phyloP scores from a whole-genome alignment of 805 yeast species.

The Saturnispora galanensis region DNA sequence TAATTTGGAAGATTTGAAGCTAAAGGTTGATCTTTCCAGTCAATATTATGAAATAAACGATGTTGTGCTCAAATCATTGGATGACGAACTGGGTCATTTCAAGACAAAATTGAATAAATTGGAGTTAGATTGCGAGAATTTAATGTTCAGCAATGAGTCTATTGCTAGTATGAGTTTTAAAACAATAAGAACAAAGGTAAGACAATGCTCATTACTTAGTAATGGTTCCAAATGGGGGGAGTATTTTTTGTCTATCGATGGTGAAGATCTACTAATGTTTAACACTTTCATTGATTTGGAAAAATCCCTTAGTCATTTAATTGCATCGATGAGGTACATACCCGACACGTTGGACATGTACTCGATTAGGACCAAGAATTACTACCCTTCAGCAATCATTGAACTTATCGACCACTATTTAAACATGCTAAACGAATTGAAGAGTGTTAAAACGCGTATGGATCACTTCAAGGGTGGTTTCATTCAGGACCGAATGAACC shows the following conservation, averaged over 20 bases:
- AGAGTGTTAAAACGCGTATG: conserved; percentile 32
- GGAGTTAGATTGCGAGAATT: conserved; percentile 19
- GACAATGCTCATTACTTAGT: conserved; percentile 1
- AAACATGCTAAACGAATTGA: conserved; percentile 31
- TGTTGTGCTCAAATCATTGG: conserved; percentile 33
- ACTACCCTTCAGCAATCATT: conserved; percentile 25
- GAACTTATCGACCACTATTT: conserved; percentile 31
- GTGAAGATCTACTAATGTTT: conserved; percentile 3
- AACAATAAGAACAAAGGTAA: conserved; percentile 1
- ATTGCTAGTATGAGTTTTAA: neutral
- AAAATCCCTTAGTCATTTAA: conserved; percentile 38
- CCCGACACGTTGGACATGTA: conserved; percentile 41
- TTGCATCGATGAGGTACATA: conserved; percentile 41
- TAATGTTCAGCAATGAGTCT: conserved; percentile 25
- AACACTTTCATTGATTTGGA: conserved; percentile 31
- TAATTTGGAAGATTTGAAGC: conserved; percentile 19
- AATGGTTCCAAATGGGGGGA: neutral
- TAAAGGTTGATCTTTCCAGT: conserved; percentile 29
- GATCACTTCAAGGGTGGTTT: conserved; percentile 33
- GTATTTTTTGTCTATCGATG: conserved; percentile 5
- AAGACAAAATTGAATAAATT: neutral
- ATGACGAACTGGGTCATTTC: conserved; percentile 24
- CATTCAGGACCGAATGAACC: conserved; percentile 48
- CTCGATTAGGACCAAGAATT: conserved; percentile 21
- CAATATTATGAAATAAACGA: conserved; percentile 36